A percentile compares a stretch with the other conserved stretches of the same genome.
Evolutionary conservation across 805 yeast genomes (phyloP).

Genomic region (Yarrowia deformans): DNA sequence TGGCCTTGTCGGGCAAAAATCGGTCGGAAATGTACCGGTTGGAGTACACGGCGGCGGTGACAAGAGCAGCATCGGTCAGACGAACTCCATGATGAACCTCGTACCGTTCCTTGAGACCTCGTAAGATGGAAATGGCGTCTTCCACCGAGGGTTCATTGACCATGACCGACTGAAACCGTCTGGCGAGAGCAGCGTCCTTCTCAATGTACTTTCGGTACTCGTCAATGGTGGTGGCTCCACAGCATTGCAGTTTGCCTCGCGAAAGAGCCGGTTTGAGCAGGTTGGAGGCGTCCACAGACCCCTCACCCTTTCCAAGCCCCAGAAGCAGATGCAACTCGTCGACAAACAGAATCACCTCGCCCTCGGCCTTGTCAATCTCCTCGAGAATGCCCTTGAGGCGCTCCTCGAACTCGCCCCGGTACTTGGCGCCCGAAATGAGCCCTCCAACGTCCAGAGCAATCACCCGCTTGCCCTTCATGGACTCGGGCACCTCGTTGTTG

Average conservation of each 20-base stretch:
- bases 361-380: slow-evolving; percentile 81
- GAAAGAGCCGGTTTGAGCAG: slow-evolving; percentile 92
- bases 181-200: slow-evolving; percentile 93
- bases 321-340: slow-evolving; percentile 90
- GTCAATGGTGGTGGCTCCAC: slow-evolving; percentile 95
- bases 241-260: slow-evolving; percentile 88
- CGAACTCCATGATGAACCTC: slow-evolving; percentile 98
- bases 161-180: slow-evolving; percentile 89
- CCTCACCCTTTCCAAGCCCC: slow-evolving; percentile 93
- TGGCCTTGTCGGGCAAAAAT: slow-evolving; percentile 94
- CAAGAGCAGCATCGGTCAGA: slow-evolving; percentile 89
- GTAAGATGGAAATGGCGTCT: slow-evolving; percentile 87
- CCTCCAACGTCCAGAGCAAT: slow-evolving; percentile 87
- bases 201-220: slow-evolving; percentile 93
- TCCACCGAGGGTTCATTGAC: slow-evolving; percentile 89
- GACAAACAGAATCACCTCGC: slow-evolving; percentile 79
- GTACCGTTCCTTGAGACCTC: slow-evolving; percentile 92
- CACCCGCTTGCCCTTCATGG: slow-evolving; percentile 84
- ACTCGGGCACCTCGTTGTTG: slow-evolving; percentile 92
- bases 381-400: slow-evolving; percentile 79
- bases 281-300: slow-evolving; percentile 94
- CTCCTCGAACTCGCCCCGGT: slow-evolving; percentile 95
- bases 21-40: slow-evolving; percentile 92
- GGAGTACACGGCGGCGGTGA: slow-evolving; percentile 89
- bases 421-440: slow-evolving; percentile 92